Conservation (phyloP, 495 filamentous ascomycete genomes). For the Trypethelium eluteriae region DNA sequence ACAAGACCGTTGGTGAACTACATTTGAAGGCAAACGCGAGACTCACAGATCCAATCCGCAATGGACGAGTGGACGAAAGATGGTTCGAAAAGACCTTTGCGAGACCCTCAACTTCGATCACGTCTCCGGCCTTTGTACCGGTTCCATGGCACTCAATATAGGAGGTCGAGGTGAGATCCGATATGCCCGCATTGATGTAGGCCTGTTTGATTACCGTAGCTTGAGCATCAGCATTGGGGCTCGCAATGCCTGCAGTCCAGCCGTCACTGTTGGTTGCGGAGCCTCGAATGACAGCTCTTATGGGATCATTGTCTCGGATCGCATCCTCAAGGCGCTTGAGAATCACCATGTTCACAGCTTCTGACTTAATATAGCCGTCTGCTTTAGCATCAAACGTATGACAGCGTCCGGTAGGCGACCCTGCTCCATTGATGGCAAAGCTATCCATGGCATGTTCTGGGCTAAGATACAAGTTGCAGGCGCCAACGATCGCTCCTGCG, state of each 20-base stretch:
- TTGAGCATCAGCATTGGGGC: not conserved
- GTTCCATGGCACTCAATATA: constrained; percentile 5
- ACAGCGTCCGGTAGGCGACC: not conserved
- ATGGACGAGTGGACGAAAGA: not conserved
- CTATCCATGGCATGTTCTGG: not conserved
- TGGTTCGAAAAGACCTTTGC: not conserved
- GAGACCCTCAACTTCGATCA: not conserved
- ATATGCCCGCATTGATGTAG: not conserved
- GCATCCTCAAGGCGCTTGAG: not conserved
- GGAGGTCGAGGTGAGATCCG: not conserved
- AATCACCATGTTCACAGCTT: not conserved
- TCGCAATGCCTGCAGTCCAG: constrained; percentile 1
- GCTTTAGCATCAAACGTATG: constrained; percentile 7
- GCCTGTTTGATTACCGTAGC: not conserved
- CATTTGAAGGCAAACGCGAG: not conserved
- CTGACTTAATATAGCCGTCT: constrained; percentile 20
- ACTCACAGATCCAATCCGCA: not conserved
- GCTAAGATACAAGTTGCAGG: constrained; percentile 11
- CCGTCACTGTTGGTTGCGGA: constrained; percentile 13
- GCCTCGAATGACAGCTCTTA: not conserved
- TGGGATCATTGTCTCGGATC: not conserved
- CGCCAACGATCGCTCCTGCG: constrained; percentile 9
- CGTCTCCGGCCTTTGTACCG: not conserved
- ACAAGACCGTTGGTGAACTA: not conserved
- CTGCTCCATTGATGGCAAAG: not conserved